Evolutionary conservation across 192 early-diverging fungal species (phyloP).

Genomic region (Backusella psychrophila): DNA sequence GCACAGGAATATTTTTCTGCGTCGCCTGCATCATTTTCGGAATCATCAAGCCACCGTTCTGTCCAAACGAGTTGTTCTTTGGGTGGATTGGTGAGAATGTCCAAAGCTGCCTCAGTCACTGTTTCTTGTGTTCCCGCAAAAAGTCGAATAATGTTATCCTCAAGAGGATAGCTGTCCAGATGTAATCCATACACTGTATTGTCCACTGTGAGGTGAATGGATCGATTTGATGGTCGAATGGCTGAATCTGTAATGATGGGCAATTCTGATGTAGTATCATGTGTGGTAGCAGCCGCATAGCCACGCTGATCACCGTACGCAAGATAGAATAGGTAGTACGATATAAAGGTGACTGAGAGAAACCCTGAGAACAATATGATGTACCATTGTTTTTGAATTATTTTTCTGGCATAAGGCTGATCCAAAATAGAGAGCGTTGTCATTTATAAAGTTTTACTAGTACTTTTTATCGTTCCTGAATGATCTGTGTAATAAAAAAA

Average conservation of each 20-base stretch:
- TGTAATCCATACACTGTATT: conserved; percentile 1
- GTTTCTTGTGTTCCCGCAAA: background rate
- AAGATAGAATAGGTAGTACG: background rate
- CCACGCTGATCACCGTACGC: background rate
- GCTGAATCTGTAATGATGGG: background rate
- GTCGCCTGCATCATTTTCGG: background rate
- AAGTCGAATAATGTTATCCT: conserved; percentile 1
- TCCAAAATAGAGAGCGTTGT: background rate
- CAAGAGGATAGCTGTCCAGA: conserved; percentile 10
- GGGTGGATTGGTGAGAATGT: background rate
- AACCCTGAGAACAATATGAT: background rate
- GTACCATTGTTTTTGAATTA: conserved; percentile 1
- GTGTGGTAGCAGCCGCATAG: background rate
- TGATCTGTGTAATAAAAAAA: background rate
- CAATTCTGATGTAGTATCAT: background rate
- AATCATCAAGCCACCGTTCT: background rate
- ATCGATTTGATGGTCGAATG: background rate
- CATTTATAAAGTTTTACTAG: background rate
- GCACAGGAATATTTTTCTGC: background rate
- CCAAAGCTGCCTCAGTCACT: background rate
- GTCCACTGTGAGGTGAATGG: background rate
- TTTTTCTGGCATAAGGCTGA: background rate
- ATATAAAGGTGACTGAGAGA: conserved; percentile 2
- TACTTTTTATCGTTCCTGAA: background rate
- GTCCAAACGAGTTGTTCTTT: conserved; percentile 2